Conservation (phyloP, 306 rosid genomes). For the Cicer chorassanicum region DNA sequence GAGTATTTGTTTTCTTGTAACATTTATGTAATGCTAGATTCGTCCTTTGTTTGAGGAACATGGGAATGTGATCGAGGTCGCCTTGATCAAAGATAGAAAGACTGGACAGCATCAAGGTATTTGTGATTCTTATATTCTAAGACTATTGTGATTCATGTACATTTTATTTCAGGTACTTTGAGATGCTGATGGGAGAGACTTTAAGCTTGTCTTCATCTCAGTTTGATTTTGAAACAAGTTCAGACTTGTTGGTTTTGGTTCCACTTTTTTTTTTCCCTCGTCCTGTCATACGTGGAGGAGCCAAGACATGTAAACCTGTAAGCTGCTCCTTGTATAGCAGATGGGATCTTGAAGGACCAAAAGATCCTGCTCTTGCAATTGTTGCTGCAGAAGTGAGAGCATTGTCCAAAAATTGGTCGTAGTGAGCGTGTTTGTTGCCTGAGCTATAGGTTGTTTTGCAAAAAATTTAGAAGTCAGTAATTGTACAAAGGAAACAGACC, state of each 20-base stretch:
- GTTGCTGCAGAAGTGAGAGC: constrained; percentile 66
- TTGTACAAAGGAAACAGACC: constrained; percentile 69
- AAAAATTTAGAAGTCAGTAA: constrained; percentile 53
- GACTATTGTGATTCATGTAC: constrained; percentile 52
- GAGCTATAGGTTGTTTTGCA: constrained; percentile 60
- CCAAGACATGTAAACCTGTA: constrained; percentile 63
- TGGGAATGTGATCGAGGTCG: constrained; percentile 95
- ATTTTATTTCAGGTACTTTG: constrained; percentile 82
- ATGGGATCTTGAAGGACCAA: constrained; percentile 76
- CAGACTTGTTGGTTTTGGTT: constrained; percentile 82
- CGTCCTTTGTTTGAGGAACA: constrained; percentile 92
- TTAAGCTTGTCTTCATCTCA: constrained; percentile 80
- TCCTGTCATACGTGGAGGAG: constrained; percentile 69
- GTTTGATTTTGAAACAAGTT: constrained; percentile 85
- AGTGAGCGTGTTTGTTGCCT: constrained; percentile 62
- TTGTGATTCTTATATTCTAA: constrained; percentile 46
- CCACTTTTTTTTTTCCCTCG: constrained; percentile 58
- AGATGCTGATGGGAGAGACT: constrained; percentile 86
- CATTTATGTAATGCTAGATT: constrained; percentile 60
- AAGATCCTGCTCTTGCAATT: constrained; percentile 73
- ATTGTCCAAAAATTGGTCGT: constrained; percentile 59
- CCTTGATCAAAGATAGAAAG: constrained; percentile 84
- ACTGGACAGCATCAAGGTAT: constrained; percentile 98
- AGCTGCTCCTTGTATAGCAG: constrained; percentile 70
- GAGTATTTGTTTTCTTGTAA: constrained; percentile 14